These are phyloP conservation scores for Blastomyces parvus DNA, from an alignment of 2,329 filamentous ascomycete genomes.

Conservation along the genomic window DNA sequence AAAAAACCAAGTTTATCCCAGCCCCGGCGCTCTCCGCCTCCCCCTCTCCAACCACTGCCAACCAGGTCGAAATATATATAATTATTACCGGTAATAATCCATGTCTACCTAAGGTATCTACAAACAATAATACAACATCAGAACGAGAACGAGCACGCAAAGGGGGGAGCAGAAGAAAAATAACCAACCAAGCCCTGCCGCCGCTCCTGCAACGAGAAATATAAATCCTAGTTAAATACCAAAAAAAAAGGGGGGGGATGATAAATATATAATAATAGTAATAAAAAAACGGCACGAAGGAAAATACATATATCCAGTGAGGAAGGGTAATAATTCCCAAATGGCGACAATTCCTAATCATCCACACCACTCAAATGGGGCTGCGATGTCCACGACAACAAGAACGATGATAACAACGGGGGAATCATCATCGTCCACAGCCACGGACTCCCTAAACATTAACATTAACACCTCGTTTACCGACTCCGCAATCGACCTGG, in stretches of 20 bases:
- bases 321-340: not conserved
- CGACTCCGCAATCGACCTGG: slow-evolving; percentile 23
- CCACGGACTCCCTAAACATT: not conserved
- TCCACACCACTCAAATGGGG: not conserved
- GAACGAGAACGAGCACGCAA: too few species aligned
- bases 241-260: not conserved
- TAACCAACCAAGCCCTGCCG: too few species aligned
- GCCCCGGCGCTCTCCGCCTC: not conserved
- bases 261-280: not conserved
- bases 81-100: not conserved
- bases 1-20: not conserved
- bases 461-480: slow-evolving; percentile 18
- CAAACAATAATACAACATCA: not conserved
- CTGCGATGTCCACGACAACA: not conserved
- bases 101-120: not conserved
- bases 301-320: not conserved
- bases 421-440: not conserved
- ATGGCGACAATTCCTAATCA: not conserved
- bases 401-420: not conserved
- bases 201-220: not conserved
- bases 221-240: too few species aligned
- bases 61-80: not conserved
- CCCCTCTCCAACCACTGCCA: not conserved
- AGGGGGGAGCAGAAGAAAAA: too few species aligned
- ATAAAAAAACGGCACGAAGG: not conserved